Conservation (phyloP, 2,329 filamentous ascomycete genomes). For the Lecanicillium sp. region DNA sequence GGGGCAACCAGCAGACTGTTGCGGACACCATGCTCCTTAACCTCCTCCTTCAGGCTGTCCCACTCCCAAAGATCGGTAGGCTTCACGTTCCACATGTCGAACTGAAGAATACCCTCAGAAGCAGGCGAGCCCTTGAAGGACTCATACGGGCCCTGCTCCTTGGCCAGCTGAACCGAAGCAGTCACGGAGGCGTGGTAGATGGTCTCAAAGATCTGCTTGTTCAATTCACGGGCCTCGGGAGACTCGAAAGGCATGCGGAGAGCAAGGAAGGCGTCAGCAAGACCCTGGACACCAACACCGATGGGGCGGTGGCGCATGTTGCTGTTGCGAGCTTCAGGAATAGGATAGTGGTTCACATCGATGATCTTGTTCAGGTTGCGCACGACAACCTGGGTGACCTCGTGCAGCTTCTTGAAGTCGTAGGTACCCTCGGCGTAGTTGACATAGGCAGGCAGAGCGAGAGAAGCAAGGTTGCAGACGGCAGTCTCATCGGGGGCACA, state of each 20-base stretch:
- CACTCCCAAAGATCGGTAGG: constrained; percentile 97
- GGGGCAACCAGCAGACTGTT: constrained; percentile 94
- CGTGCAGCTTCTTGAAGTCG: constrained; percentile 94
- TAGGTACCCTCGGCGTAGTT: constrained; percentile 79
- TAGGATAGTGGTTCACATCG: constrained; percentile 97
- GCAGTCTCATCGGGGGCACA: constrained; percentile 95
- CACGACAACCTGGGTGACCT: constrained; percentile 85
- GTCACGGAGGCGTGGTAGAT: constrained; percentile 96
- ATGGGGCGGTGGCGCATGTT: constrained; percentile 97
- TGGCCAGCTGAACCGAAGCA: constrained; percentile 78
- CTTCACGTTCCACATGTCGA: constrained; percentile 96
- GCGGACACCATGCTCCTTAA: constrained; percentile 86
- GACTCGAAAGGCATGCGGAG: constrained; percentile 97
- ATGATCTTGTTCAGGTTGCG: constrained; percentile 98
- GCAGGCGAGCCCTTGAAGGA: constrained; percentile 91
- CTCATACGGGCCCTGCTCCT: constrained; percentile 75
- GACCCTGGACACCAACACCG: constrained; percentile 92
- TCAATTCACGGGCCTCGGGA: constrained; percentile 83
- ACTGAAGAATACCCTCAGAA: constrained; percentile 92
- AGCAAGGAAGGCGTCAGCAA: constrained; percentile 95
- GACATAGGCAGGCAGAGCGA: constrained; percentile 85
- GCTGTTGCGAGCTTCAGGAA: constrained; percentile 85
- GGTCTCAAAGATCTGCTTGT: constrained; percentile 98
- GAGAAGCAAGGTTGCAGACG: constrained; percentile 93
- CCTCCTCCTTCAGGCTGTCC: constrained; percentile 79